Evolutionary conservation across 2,329 filamentous ascomycete species (phyloP).

Genomic region (Sporothrix brasiliensis): DNA sequence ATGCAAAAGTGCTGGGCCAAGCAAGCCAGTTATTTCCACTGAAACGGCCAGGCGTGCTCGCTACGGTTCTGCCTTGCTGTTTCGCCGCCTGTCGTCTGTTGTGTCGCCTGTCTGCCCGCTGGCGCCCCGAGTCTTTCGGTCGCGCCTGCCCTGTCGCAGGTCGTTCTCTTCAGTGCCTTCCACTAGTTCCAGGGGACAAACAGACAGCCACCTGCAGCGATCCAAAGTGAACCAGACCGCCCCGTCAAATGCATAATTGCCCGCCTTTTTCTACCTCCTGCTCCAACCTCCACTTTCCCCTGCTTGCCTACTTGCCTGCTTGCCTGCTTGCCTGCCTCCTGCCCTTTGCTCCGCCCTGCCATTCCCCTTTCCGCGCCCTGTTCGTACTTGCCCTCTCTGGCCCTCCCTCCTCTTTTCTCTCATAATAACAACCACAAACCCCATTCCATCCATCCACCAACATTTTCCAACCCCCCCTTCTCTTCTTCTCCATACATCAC

Average conservation of each 20-base stretch:
- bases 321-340: neutral
- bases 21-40: constrained; percentile 21
- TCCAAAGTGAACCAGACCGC: constrained; percentile 4
- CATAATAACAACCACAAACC: constrained; percentile 28
- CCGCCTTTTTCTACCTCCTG: constrained; percentile 24
- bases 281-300: constrained; percentile 13
- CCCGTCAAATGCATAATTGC: constrained; percentile 31
- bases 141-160: neutral
- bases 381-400: constrained; percentile 17
- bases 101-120: neutral
- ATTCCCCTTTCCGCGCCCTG: constrained; percentile 19
- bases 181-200: constrained; percentile 8
- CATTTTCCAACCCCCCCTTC: constrained; percentile 28
- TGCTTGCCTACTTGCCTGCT: neutral
- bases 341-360: constrained; percentile 27
- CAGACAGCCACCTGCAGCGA: neutral
- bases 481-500: constrained; percentile 27
- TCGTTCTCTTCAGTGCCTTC: neutral
- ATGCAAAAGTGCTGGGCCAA: constrained; percentile 4
- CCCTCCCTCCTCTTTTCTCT: constrained; percentile 14
- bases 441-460: constrained; percentile 30
- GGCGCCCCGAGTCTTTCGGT: constrained; percentile 2
- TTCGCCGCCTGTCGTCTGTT: neutral
- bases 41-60: neutral
- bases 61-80: neutral